phyloP scores from a whole-genome alignment of 2,329 filamentous ascomycete species.

The Pseudogymnoascus sp. region DNA sequence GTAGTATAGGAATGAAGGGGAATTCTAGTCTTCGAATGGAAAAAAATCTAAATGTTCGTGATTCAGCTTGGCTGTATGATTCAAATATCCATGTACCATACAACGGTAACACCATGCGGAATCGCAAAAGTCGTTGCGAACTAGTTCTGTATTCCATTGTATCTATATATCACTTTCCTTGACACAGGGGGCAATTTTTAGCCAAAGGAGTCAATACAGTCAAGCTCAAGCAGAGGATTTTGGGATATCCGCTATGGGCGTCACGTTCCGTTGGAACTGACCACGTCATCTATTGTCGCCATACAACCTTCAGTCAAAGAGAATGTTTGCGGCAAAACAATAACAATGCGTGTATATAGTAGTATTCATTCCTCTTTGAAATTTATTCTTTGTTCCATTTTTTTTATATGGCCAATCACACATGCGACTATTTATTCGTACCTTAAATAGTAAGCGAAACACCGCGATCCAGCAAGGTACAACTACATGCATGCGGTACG shows the following conservation, averaged over 20 bases:
- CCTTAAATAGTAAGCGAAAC: constrained; percentile 7
- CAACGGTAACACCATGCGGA: not conserved
- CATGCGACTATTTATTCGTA: constrained; percentile 2
- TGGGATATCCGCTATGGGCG: not conserved
- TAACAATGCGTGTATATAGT: not conserved
- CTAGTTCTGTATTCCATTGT: not conserved
- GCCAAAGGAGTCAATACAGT: not conserved
- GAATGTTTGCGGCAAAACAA: not conserved
- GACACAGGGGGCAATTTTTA: not conserved
- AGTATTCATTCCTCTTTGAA: not conserved
- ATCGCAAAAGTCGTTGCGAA: not conserved
- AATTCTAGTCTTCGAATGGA: not conserved
- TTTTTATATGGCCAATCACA: constrained; percentile 8
- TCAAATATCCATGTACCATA: not conserved
- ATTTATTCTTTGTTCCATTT: constrained; percentile 6
- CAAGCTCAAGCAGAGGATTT: not conserved
- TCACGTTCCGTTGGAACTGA: not conserved
- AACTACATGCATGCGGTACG: constrained; percentile 1
- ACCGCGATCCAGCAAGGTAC: not conserved
- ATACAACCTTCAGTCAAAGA: not conserved
- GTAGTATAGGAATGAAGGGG: too few relatives aligned
- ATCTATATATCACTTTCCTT: not conserved
- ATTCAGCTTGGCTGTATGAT: not conserved
- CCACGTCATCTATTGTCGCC: not conserved
- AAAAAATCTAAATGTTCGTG: not conserved